Evolutionary conservation across 352 stramenopile genomes (phyloP), one percentile per base, ranked within the genome.

Genomic region (Thraustochytrium striatum): DNA sequence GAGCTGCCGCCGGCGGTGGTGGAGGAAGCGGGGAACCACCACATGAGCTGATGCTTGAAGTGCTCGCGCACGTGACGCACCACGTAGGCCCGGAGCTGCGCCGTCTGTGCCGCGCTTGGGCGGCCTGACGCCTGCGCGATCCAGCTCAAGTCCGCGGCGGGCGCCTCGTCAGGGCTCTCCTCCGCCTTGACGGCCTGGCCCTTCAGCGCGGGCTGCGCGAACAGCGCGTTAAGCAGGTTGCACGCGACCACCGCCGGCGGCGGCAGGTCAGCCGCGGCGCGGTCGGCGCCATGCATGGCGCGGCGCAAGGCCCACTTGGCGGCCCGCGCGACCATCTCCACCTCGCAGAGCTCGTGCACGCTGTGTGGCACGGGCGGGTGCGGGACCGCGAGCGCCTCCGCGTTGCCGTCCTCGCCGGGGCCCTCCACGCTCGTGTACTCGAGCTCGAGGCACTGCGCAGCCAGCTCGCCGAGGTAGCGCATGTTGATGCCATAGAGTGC

Each of bases 401-500:
- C 73, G 13, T 61, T 90, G 30, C 85, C 87, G 43, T 88, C 85
- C 69, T 93, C 87, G 2, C 83, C 69, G 32, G 28, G 11, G 3
- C 21, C 3, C 61, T n/a, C 9, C 7, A 68, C 25, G 30, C 33
- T 25, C 11, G 59, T 78, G 28, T 35, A 57, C 84, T 98, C 94
- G 50, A 97, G 87, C 39, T 92, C 89, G 82, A 89, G 89, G 38
- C 90, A 88, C 35, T 97, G 86, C 69, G 88, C 88, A 28, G 93
- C 94, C 13, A 98, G 72, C 72, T 90, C 87, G 36, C 95, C 95
- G 28, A 98, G 84, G 85, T 98, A 98, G 61, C 95, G 90, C 88
- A 97, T 97, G 83, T 98, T 98, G 58, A 98, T 95, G 61, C 95
- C 95, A 82, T 91, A 91, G 55, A 81, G 84, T 98, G 95, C 85